Conservation (phyloP, 1,284 basidiomycete species). For the Ceratobasidium theobromae region DNA sequence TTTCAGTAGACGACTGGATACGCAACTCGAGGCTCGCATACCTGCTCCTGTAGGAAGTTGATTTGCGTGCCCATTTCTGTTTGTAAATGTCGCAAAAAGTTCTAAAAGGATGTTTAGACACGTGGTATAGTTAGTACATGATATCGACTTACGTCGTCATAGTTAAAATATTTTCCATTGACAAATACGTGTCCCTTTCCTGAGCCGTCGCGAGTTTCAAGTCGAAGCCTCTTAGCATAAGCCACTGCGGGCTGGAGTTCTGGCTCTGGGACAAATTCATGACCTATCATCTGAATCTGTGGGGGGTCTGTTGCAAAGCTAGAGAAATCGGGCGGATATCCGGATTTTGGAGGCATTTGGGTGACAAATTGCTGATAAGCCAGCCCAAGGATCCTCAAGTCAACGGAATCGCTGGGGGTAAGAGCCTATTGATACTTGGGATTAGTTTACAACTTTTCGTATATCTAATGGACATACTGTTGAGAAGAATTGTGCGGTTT, state of each 20-base stretch:
- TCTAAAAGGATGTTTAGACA: constrained; percentile 47
- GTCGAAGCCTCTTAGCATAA: constrained; percentile 57
- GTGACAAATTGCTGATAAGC: constrained; percentile 13
- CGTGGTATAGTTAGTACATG: not conserved
- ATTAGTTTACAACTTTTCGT: not conserved
- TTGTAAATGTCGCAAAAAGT: constrained; percentile 67
- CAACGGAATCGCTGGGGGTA: constrained; percentile 21
- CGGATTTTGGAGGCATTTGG: constrained; percentile 11
- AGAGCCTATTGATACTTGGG: not conserved
- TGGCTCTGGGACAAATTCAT: constrained; percentile 10
- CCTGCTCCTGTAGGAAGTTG: constrained; percentile 71
- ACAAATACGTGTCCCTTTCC: constrained; percentile 69
- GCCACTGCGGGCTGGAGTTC: constrained; percentile 40
- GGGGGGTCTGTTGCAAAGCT: constrained; percentile 8
- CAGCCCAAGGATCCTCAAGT: constrained; percentile 14
- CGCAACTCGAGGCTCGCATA: constrained; percentile 38
- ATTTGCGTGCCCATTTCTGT: constrained; percentile 61
- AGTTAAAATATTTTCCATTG: constrained; percentile 79
- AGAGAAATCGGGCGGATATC: constrained; percentile 1
- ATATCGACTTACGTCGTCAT: constrained; percentile 63
- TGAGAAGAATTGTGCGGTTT: constrained; percentile 62
- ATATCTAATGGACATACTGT: constrained; percentile 47
- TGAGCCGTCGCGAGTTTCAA: constrained; percentile 18
- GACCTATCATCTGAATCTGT: constrained; percentile 25
- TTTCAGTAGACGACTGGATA: constrained; percentile 23